Conservation (phyloP, 495 filamentous ascomycete genomes). For the Hyaloscypha hepaticicola region DNA sequence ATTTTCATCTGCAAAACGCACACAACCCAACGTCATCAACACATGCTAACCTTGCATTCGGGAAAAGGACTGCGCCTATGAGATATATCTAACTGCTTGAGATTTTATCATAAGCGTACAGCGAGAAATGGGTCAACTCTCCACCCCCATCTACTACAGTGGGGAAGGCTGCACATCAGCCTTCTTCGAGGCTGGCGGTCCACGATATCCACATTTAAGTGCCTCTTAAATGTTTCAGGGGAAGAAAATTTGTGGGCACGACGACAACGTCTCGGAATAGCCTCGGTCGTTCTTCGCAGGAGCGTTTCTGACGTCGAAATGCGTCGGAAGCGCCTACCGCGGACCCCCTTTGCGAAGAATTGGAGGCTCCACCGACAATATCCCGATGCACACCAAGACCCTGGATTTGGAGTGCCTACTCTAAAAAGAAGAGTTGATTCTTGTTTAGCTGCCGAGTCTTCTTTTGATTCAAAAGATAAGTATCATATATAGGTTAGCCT, state of each 20-base stretch:
- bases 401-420: not conserved
- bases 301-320: conserved; percentile 4
- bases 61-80: not conserved
- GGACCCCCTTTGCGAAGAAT: not conserved
- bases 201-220: conserved; percentile 5
- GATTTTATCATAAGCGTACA: not conserved
- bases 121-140: not conserved
- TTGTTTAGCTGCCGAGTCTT: not conserved
- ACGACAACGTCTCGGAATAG: conserved; percentile 6
- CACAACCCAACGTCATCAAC: not conserved
- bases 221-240: not conserved
- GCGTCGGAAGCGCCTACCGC: not conserved
- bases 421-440: not conserved
- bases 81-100: not conserved
- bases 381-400: not conserved
- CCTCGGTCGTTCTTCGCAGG: conserved; percentile 8
- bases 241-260: not conserved
- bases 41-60: not conserved
- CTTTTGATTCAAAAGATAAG: not conserved
- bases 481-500: not conserved
- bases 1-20: not conserved
- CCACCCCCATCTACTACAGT: not conserved
- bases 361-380: not conserved
- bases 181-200: conserved; percentile 4
- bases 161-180: conserved; percentile 14